Evolutionary conservation across 306 rosid species (phyloP).

Genomic region (barrel medic (Medicago truncatula)): MtrunA17r5.0-ANR NC_053042.1:41224501-41225000

Average conservation of each 20-base stretch:
- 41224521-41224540: background rate
- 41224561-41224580: constrained; percentile 24
- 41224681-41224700: background rate
- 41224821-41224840: constrained; percentile 58
- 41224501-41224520: constrained; percentile 8
- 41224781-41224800: constrained; percentile 57
- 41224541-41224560: background rate
- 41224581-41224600: constrained; percentile 41
- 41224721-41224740: constrained; percentile 47
- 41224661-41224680: background rate
- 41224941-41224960: constrained; percentile 58
- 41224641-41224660: constrained; percentile 42
- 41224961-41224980: constrained; percentile 51
- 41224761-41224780: constrained; percentile 61
- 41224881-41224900: constrained; percentile 62
- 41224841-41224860: constrained; percentile 67
- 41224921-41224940: constrained; percentile 77
- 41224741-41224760: constrained; percentile 60
- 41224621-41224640: constrained; percentile 66
- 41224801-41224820: constrained; percentile 66
- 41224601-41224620: constrained; percentile 52
- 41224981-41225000: background rate
- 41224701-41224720: background rate
- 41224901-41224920: constrained; percentile 59
- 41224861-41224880: constrained; percentile 73